phyloP scores from a whole-genome alignment of 2,329 filamentous ascomycete genomes.

The Colletotrichum gigasporum region DNA sequence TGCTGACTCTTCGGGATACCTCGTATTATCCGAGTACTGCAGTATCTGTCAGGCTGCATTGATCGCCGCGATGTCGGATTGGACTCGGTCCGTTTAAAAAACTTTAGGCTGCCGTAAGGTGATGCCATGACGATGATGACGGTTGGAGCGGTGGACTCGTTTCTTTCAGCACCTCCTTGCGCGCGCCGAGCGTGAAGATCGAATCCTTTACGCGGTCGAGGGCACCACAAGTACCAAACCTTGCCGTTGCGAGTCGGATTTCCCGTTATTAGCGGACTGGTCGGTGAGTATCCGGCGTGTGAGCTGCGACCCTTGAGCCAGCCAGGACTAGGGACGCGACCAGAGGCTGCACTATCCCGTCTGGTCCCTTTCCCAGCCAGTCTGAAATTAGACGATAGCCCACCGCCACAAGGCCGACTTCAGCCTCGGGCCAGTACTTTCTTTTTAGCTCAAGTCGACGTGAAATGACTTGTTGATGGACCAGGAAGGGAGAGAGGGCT shows the following conservation, averaged over 20 bases:
- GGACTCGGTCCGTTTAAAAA: not conserved
- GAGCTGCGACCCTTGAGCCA: not conserved
- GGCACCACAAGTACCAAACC: not conserved
- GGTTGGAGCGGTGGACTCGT: not conserved
- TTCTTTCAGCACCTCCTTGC: not conserved
- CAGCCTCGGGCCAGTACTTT: slow-evolving; percentile 17
- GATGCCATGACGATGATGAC: not conserved
- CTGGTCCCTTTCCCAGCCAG: not conserved
- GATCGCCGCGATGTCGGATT: not conserved
- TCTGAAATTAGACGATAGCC: slow-evolving; percentile 15
- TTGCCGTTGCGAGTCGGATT: slow-evolving; percentile 16
- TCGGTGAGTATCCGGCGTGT: slow-evolving; percentile 18
- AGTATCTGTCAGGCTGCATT: not conserved
- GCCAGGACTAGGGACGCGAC: not conserved
- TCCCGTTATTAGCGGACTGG: slow-evolving; percentile 7
- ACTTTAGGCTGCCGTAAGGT: not conserved
- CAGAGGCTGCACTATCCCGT: not conserved
- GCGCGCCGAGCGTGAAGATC: not conserved
- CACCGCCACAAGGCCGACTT: slow-evolving; percentile 1
- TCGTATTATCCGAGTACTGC: too few relatives aligned
- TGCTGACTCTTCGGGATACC: too few relatives aligned
- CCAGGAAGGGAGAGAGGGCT: too few relatives aligned
- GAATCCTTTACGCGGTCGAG: slow-evolving; percentile 5
- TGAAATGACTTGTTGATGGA: not conserved
- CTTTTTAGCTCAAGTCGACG: not conserved